These are phyloP conservation scores for Penicillium sp. DNA, from an alignment of 2,329 filamentous ascomycete genomes.

Conservation along the genomic window DNA sequence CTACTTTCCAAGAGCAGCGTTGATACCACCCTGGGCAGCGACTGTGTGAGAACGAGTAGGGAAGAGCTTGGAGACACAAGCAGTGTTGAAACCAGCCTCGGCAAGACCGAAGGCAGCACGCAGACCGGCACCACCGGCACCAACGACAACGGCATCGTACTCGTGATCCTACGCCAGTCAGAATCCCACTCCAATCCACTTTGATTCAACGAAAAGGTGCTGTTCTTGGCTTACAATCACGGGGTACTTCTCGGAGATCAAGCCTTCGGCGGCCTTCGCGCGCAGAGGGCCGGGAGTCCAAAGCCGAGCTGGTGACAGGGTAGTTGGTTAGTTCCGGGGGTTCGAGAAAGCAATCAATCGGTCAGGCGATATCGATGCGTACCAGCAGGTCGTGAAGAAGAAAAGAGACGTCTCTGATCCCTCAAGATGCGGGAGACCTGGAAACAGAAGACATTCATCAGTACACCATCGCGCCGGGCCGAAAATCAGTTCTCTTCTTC, in stretches of 20 bases:
- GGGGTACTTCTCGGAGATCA: constrained; percentile 86
- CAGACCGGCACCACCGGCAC: constrained; percentile 65
- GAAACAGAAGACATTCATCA: constrained; percentile 29
- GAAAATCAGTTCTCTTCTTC: constrained; percentile 27
- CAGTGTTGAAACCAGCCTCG: constrained; percentile 66
- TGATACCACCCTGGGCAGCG: constrained; percentile 69
- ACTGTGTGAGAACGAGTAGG: constrained; percentile 67
- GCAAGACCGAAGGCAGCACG: constrained; percentile 67
- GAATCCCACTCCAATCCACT: constrained; percentile 13
- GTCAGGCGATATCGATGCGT: constrained; percentile 45
- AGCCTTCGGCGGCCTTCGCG: constrained; percentile 89
- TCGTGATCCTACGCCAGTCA: constrained; percentile 75
- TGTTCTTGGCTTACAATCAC: constrained; percentile 73
- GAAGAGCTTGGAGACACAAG: constrained; percentile 67
- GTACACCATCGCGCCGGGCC: constrained; percentile 25
- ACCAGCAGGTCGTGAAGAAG: constrained; percentile 80
- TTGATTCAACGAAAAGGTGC: neutral
- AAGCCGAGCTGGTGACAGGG: constrained; percentile 68
- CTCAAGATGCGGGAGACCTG: constrained; percentile 67
- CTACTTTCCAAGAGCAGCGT: constrained; percentile 50
- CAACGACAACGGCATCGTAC: constrained; percentile 92
- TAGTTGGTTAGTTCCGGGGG: constrained; percentile 30
- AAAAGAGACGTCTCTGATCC: constrained; percentile 76
- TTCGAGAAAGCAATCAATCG: constrained; percentile 15
- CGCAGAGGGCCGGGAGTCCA: constrained; percentile 83